A percentile compares a stretch with the other conserved stretches of the same genome.
These are phyloP conservation scores for Quercus suber DNA, from an alignment of 306 rosid genomes.

Conservation along the genomic window DNA sequence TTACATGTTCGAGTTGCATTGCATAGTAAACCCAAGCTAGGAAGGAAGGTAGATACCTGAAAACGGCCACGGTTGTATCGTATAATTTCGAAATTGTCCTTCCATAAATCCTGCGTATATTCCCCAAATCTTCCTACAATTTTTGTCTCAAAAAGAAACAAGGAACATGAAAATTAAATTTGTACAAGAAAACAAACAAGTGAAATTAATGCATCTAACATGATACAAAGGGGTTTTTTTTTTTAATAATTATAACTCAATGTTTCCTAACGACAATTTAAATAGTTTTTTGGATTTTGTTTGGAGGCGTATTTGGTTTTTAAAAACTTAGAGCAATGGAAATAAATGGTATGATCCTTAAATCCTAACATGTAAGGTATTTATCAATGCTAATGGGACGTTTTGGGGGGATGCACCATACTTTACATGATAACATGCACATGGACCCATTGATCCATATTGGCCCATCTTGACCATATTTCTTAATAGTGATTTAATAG, in stretches of 20 bases:
- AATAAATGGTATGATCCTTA: conserved; percentile 48
- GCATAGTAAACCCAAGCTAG: not conserved
- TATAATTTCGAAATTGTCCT: conserved; percentile 3
- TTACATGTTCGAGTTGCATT: not conserved
- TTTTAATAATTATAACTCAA: not conserved
- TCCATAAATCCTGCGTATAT: conserved; percentile 41
- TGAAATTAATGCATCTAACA: conserved; percentile 20
- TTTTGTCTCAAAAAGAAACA: conserved; percentile 37
- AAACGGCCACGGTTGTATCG: not conserved
- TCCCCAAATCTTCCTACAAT: conserved; percentile 35
- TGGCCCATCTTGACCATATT: conserved; percentile 10
- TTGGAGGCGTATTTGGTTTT: conserved; percentile 26
- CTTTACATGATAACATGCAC: conserved; percentile 31
- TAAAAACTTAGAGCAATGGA: conserved; percentile 31
- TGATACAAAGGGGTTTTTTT: no score
- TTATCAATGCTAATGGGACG: conserved; percentile 18
- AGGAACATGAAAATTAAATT: conserved; percentile 9
- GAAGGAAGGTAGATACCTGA: not conserved
- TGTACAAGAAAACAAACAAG: conserved; percentile 24
- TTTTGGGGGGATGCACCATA: conserved; percentile 48
- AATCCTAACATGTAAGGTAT: conserved; percentile 43
- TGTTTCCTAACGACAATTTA: conserved; percentile 16
- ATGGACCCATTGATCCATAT: conserved; percentile 38
- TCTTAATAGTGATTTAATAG: not conserved
- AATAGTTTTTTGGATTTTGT: conserved; percentile 27